These are phyloP conservation scores for Sphagnum contortum DNA, from an alignment of 225 moss, liverwort and hornwort genomes.

Conservation along the genomic window DNA sequence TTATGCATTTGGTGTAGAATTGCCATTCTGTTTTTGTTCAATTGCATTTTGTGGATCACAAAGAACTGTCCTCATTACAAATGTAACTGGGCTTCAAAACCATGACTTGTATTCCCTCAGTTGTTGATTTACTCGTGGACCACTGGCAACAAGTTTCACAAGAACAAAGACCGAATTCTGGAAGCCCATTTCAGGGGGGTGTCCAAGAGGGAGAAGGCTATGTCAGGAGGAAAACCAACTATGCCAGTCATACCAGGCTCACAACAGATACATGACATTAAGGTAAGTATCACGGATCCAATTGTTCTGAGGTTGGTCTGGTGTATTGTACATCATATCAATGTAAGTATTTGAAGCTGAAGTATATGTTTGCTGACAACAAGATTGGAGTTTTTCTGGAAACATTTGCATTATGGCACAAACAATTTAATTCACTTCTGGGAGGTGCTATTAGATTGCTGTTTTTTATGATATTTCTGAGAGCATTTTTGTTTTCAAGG, in stretches of 20 bases:
- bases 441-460: neutral
- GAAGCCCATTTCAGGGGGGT: constrained; percentile 28
- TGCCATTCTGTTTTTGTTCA: neutral
- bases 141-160: constrained; percentile 66
- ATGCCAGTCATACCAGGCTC: constrained; percentile 65
- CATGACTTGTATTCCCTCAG: constrained; percentile 66
- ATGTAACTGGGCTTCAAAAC: constrained; percentile 85
- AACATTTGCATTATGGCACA: neutral
- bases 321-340: neutral
- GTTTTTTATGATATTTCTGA: too few relatives aligned
- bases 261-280: constrained; percentile 78
- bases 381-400: too few relatives aligned
- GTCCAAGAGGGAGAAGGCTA: constrained; percentile 32
- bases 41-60: too few relatives aligned
- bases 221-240: constrained; percentile 31
- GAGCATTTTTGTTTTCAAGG: neutral
- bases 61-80: constrained; percentile 13
- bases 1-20: neutral
- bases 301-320: neutral
- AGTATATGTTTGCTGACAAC: too few relatives aligned
- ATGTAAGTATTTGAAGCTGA: neutral
- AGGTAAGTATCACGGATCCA: constrained; percentile 14
- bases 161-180: constrained; percentile 29
- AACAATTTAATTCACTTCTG: neutral
- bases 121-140: constrained; percentile 66